Conservation (phyloP, 106 monocot genomes). For the Posidonia australis region DNA sequence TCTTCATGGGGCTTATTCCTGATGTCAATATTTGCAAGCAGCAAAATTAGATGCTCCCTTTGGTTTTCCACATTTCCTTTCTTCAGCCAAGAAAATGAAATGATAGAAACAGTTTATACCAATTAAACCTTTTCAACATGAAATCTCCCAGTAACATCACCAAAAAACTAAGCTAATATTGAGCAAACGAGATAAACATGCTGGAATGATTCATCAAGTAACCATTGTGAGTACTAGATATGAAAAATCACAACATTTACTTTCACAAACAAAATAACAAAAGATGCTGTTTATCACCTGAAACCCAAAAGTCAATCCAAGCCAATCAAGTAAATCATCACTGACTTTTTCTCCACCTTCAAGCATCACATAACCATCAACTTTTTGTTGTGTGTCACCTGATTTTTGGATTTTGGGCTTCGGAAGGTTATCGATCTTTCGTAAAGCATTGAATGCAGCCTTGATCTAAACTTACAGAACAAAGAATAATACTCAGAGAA, state of each 20-base stretch:
- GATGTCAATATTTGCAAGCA: constrained; percentile 79
- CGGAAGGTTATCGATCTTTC: constrained; percentile 48
- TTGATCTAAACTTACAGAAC: constrained; percentile 40
- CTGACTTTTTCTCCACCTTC: constrained; percentile 25
- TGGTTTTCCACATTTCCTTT: constrained; percentile 99
- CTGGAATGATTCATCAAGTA: background rate
- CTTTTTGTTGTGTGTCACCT: constrained; percentile 5
- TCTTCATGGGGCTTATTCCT: constrained; percentile 35
- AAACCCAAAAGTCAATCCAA: constrained; percentile 75
- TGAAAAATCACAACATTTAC: background rate
- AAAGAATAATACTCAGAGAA: constrained; percentile 1
- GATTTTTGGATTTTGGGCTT: constrained; percentile 29
- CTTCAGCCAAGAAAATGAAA: constrained; percentile 29
- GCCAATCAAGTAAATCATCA: constrained; percentile 94
- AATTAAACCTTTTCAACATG: background rate
- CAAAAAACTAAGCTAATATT: too few species aligned
- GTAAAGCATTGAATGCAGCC: constrained; percentile 67
- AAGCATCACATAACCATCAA: constrained; percentile 24
- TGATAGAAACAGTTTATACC: background rate
- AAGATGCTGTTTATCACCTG: constrained; percentile 38
- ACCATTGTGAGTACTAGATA: background rate
- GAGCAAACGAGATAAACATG: background rate
- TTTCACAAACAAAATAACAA: background rate
- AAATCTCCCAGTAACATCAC: background rate
- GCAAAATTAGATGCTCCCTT: constrained; percentile 85